Conservation (phyloP, 805 yeast genomes). For the Pichia insulana region DNA sequence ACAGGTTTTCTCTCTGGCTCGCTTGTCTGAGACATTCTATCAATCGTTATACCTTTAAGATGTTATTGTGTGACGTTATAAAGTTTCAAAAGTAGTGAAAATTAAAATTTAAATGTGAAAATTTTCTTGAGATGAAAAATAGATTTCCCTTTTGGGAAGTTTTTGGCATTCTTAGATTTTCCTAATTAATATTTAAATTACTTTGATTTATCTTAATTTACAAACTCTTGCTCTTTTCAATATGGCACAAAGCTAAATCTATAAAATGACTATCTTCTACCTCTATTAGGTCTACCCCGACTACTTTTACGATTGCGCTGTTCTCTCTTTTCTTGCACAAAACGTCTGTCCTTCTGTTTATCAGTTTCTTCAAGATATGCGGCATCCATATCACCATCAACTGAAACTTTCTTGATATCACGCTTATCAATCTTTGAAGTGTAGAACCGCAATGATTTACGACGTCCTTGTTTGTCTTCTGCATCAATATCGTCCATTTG, state of each 20-base stretch:
- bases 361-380: conserved; percentile 3
- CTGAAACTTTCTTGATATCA: not conserved
- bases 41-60: no score
- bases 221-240: no score
- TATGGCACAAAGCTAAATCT: no score
- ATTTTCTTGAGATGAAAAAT: no score
- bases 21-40: not conserved
- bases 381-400: conserved; percentile 7
- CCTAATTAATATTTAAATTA: no score
- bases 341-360: not conserved
- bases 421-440: conserved; percentile 78
- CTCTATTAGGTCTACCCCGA: not conserved
- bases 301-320: not conserved
- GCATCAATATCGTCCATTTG: conserved; percentile 73
- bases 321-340: not conserved
- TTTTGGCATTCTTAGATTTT: no score
- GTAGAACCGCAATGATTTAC: conserved; percentile 83
- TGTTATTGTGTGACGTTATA: not conserved
- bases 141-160: no score
- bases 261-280: not conserved
- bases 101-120: not conserved
- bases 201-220: no score
- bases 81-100: not conserved
- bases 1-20: conserved; percentile 46
- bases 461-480: conserved; percentile 76